Base-by-base conservation (phyloP, 768 basidiomycete species). In the Cubamyces lactineus region DNA sequence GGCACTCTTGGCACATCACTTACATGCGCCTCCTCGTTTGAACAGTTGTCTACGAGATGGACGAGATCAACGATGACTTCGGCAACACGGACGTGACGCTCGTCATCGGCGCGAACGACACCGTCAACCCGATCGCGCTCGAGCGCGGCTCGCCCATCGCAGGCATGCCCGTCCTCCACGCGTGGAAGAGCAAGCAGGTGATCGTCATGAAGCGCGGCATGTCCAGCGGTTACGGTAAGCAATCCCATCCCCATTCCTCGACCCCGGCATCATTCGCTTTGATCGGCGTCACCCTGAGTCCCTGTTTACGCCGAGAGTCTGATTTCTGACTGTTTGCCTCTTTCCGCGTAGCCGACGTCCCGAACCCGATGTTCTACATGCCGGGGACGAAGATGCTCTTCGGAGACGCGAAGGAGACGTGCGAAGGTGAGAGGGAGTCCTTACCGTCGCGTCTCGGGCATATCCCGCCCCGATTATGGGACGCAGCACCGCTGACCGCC, bases 291-390 rank as follows among this genome's bases (percentile, higher is more conserved):
- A 30, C 28, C 28, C 28, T 8, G 28, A 30, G 28, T 11, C 34
- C 9, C 9, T 34, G 34, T 34, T 11, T 9, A 11, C 34, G 41
- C 49, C 49, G 38, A 57, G 39, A 21, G 34, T 47, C 52, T 5
- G 6, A 17, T 2, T 7, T 49, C 49, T 62, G 41, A 53, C 53
- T 5, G 39, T 13, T 42, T 53, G 39, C 45, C 26, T 40, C 16
- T 58, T 42, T 46, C 16, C 1, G 45, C 64, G 52, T 73, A 90
- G 92, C 94, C 54, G 92, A 94, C 71, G 92, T 94, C 11, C 93
- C 91, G 12, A 95, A 95, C 72, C 93, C 93, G 19, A 90, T 95
- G 88, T 95, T 95, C 80, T 95, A 91, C 75, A 92, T 93, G 88
- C 84, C 87, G 21, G 87, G 88, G 47, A 90, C 93, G 23, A 91